Percentiles rank a stretch among this genome's conserved stretches.
phyloP scores from a whole-genome alignment of 2,329 filamentous ascomycete genomes.

The Diaporthe vexans region DNA sequence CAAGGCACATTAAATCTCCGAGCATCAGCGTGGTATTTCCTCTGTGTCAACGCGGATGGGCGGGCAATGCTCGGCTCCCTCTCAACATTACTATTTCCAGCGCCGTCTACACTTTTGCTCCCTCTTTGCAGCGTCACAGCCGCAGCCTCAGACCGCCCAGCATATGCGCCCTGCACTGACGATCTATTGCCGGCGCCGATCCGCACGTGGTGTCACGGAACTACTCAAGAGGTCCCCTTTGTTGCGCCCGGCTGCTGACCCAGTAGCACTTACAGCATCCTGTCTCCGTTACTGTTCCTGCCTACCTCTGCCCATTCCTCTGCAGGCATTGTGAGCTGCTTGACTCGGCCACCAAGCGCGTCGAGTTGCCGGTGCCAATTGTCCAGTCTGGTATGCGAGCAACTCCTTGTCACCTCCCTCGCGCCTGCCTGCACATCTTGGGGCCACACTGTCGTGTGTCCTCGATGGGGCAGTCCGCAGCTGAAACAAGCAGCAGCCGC shows the following conservation, averaged over 20 bases:
- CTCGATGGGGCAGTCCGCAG: background rate
- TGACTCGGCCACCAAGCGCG: background rate
- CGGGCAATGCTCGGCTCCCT: conserved; percentile 5
- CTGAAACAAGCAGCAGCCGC: conserved; percentile 32
- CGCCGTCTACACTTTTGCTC: background rate
- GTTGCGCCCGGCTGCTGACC: conserved; percentile 34
- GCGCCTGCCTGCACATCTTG: conserved; percentile 17
- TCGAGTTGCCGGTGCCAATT: conserved; percentile 8
- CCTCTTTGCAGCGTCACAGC: conserved; percentile 29
- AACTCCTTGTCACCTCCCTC: conserved; percentile 13
- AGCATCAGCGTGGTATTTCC: conserved; percentile 31
- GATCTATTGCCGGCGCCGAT: conserved; percentile 36
- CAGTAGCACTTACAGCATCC: conserved; percentile 18
- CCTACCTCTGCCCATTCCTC: background rate
- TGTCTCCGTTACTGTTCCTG: background rate
- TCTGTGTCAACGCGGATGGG: conserved; percentile 14
- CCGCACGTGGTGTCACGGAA: conserved; percentile 29
- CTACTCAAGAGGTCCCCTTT: background rate
- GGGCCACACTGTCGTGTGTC: background rate
- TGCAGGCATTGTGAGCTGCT: conserved; percentile 21
- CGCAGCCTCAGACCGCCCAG: conserved; percentile 16
- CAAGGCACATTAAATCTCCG: conserved; percentile 41
- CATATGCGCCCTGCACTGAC: conserved; percentile 33
- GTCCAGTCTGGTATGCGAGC: conserved; percentile 1
- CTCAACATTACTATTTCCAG: conserved; percentile 5